Base-by-base conservation (phyloP, 352 stramenopile species). In the Globisporangium barbulae region DNA sequence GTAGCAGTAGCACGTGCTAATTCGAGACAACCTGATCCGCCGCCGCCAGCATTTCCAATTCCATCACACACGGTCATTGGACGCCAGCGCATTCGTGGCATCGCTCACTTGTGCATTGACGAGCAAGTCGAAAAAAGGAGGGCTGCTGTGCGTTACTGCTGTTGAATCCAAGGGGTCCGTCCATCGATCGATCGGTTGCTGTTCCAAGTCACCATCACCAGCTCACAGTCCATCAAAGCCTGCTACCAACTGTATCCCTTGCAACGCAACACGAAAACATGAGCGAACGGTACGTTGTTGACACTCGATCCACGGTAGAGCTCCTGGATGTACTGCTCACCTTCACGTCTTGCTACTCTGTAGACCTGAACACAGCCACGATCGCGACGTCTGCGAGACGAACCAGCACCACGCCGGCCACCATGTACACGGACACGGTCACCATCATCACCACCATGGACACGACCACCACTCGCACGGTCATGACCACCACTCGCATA, bases 401-500 rank as follows among this genome's bases (percentile, higher is more conserved):
- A 67, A 67, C 53, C 61, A 67, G 53, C 53, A 52, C 4, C 59
- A 65, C 33, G 37, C 39, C 7, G 5, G 25, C 19, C 52, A 58
- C 28, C 52, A 58, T 31, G 52, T 12, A 4, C 52, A 45, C 15
- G 19, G 28, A 1, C 61, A 66, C 21, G 19, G 22, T 37, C 47
- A 62, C 21, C 53, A 60, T 31, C 53, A 47, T 4, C 54, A 61
- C 21, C 25, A 41, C 50, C 22, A 69, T 35, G 59, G 44, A 64
- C 78, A 9, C 67, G 12, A 47, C 39, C 35, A 47, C 4, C 22
- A 53, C 31, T 6, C 22, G 13, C 45, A 55, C 6, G 22, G 35
- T 0, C 58, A 57, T 7, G 7, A 45, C 12, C 53, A 45, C 6
- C 53, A 67, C 22, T 69, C 83, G 28, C 53, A 62, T 19, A 67